Evolutionary conservation across 2,329 filamentous ascomycete genomes (phyloP).

Genomic region (Talaromyces verruculosus): DNA sequence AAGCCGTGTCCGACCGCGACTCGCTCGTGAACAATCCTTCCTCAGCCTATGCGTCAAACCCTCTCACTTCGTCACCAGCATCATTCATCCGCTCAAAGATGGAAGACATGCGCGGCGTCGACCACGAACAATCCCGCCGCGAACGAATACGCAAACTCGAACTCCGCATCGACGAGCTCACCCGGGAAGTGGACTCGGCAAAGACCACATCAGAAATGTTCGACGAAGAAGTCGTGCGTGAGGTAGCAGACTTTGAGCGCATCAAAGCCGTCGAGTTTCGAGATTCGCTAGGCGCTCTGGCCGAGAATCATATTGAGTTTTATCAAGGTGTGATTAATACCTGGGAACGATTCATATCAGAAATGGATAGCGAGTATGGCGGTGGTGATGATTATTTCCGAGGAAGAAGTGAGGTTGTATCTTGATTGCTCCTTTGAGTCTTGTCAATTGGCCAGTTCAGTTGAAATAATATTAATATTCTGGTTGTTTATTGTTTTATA

Average conservation of each 20-base stretch:
- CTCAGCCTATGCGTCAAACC: conserved; percentile 57
- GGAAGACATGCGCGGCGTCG: conserved; percentile 93
- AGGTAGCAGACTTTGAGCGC: conserved; percentile 90
- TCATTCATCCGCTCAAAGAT: conserved; percentile 91
- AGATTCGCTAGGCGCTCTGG: conserved; percentile 76
- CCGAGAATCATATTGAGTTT: conserved; percentile 82
- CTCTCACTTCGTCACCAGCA: conserved; percentile 64
- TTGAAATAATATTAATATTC: conserved; percentile 8
- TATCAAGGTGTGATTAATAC: conserved; percentile 76
- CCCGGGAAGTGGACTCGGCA: conserved; percentile 81
- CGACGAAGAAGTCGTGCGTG: conserved; percentile 91
- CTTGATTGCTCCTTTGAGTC: conserved; percentile 4
- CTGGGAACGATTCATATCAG: conserved; percentile 86
- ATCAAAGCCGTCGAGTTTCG: conserved; percentile 95
- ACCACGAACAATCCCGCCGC: conserved; percentile 86
- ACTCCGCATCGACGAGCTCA: conserved; percentile 87
- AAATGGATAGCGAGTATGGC: conserved; percentile 70
- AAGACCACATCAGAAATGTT: conserved; percentile 88
- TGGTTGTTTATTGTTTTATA: background rate
- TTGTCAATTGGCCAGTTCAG: background rate
- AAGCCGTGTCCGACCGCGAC: conserved; percentile 84
- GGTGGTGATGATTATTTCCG: conserved; percentile 27
- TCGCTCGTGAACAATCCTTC: conserved; percentile 65
- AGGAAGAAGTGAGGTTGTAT: conserved; percentile 24
- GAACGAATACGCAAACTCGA: conserved; percentile 89